Percentiles rank a stretch among this genome's conserved stretches.
These are phyloP conservation scores for Fusarium sp. DNA, from an alignment of 2,329 filamentous ascomycete species.

Conservation along the genomic window DNA sequence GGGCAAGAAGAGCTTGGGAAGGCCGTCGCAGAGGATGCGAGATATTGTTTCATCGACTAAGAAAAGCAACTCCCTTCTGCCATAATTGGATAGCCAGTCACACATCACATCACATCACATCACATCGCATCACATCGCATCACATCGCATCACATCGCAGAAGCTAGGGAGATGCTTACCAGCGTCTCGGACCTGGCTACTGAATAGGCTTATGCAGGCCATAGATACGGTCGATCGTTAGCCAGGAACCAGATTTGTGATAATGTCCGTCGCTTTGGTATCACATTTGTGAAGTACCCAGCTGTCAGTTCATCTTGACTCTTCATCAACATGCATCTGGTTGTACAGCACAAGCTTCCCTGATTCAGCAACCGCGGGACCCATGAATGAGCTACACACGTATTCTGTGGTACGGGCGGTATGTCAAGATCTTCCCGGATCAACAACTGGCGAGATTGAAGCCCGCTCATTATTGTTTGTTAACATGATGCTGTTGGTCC, in stretches of 20 bases:
- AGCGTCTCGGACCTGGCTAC: conserved; percentile 26
- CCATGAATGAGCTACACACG: not conserved
- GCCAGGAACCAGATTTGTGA: conserved; percentile 25
- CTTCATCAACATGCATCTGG: not conserved
- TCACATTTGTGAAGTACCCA: conserved; percentile 2
- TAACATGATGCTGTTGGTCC: conserved; percentile 10
- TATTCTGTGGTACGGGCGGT: not conserved
- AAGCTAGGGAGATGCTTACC: conserved; percentile 3
- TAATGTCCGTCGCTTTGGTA: not conserved
- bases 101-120: not conserved
- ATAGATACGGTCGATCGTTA: conserved; percentile 17
- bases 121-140: not conserved
- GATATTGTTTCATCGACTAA: conserved; percentile 27
- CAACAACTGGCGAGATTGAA: conserved; percentile 18
- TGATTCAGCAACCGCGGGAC: not conserved
- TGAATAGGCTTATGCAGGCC: conserved; percentile 31
- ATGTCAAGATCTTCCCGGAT: conserved; percentile 22
- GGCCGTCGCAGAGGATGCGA: conserved; percentile 8
- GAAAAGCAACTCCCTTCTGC: conserved; percentile 11
- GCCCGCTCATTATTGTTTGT: not conserved
- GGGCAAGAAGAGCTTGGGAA: conserved; percentile 4
- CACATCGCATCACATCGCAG: not conserved
- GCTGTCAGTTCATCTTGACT: not conserved
- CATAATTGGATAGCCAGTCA: conserved; percentile 3
- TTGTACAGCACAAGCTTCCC: not conserved